Evolutionary conservation across 2,329 filamentous ascomycete species (phyloP), one percentile per base, ranked within the genome.

Genomic region (Bipolaris bicolor): DNA sequence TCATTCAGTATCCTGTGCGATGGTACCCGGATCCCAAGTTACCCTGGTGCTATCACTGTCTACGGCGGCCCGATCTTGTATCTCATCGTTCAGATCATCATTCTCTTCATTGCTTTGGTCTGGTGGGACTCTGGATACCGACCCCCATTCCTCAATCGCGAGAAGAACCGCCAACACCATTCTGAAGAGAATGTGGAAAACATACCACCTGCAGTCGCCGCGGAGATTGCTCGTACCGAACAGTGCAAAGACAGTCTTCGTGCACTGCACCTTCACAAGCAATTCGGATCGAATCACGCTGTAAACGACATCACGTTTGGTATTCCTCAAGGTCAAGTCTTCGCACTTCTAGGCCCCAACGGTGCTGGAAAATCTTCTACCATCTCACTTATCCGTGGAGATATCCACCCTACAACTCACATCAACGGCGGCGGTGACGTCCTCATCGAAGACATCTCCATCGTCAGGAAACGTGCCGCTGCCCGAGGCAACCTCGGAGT

Each of bases 341-440:
- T 96, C 76, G 92, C 92, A 0, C 83, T 97, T 0, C 84, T 98
- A 1, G 93, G 93, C 0, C 92, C 93, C 15, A 97, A 97, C 70
- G 92, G 93, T 22, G 94, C 93, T 1, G 93, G 93, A 55, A 97
- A 97, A 69, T 92, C 89, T 0, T 96, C 92, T 0, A 96, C 90
- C 0, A 96, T 97, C 66, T 91, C 89, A 1, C 81, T 97, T 41
- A 92, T 98, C 63, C 86, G 93, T 60, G 94, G 94, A n/a, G 93
- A 97, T 68, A 84, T 94, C 26, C 86, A 87, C 49, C 92, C 92
- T 0, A 87, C 85, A 16, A 81, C 79, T 47, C 79, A 78, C 52
- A 72, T 74, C 59, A 69, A 72, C 29, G 84, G 86, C 52, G 84
- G 86, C n/a, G 91, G 92, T 31, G 90, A 96, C 55, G 86, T 97